phyloP scores from a whole-genome alignment of 2,329 filamentous ascomycete genomes.

The Xylaria hypoxylon region DNA sequence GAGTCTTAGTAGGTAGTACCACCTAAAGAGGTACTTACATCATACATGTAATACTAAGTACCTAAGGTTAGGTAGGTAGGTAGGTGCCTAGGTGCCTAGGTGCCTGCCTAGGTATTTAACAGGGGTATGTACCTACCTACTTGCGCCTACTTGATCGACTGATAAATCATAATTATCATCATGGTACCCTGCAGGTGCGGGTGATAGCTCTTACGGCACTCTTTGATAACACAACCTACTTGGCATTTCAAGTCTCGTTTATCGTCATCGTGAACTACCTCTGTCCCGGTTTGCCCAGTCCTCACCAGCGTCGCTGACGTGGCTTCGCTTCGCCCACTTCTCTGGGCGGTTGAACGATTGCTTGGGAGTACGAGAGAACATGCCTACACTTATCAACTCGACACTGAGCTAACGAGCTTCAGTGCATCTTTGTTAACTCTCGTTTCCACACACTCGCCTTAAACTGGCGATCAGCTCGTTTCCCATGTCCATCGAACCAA shows the following conservation, averaged over 20 bases:
- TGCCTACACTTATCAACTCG: constrained; percentile 18
- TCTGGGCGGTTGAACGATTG: constrained; percentile 13
- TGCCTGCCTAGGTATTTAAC: no score
- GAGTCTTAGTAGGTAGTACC: no score
- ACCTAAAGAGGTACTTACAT: no score
- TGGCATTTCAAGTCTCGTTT: background rate
- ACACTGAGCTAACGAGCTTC: constrained; percentile 25
- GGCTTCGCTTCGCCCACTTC: constrained; percentile 13
- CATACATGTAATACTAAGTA: no score
- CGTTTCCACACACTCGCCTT: constrained; percentile 1
- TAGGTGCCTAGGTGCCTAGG: no score
- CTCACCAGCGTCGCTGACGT: constrained; percentile 27
- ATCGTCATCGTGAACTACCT: constrained; percentile 14
- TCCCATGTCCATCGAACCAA: constrained; percentile 32
- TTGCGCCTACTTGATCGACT: no score
- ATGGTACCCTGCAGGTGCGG: constrained; percentile 11
- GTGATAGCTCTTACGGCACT: constrained; percentile 11
- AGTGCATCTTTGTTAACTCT: constrained; percentile 19
- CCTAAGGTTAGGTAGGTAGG: no score
- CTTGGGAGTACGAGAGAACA: constrained; percentile 24
- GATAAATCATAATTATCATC: no score
- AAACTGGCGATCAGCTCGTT: constrained; percentile 13
- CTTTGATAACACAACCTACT: background rate
- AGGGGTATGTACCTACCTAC: no score
- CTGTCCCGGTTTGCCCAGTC: constrained; percentile 7